Evolutionary conservation across 2,329 filamentous ascomycete genomes (phyloP).

Genomic region (Myriosclerotinia duriaeana): DNA sequence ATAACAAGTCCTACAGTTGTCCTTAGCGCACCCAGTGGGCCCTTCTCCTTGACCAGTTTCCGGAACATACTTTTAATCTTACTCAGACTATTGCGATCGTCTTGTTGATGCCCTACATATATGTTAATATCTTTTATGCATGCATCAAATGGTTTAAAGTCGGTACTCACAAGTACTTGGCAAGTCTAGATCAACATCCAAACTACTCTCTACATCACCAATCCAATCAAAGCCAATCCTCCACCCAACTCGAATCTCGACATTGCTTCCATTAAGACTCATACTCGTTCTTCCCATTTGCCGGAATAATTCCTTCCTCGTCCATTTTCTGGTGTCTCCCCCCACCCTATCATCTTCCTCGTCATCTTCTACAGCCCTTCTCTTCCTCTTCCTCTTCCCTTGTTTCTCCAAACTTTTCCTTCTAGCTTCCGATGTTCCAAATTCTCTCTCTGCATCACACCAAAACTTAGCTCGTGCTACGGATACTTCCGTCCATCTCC

Average conservation of each 20-base stretch:
- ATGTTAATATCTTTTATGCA: slow-evolving; percentile 13
- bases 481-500: slow-evolving; percentile 64
- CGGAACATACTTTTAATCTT: slow-evolving; percentile 62
- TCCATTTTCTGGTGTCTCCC: slow-evolving; percentile 32
- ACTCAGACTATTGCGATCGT: slow-evolving; percentile 55
- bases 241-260: slow-evolving; percentile 56
- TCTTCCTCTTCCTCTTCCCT: slow-evolving; percentile 30
- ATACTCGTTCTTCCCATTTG: slow-evolving; percentile 53
- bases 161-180: slow-evolving; percentile 62
- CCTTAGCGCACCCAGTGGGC: slow-evolving; percentile 58
- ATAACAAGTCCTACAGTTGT: slow-evolving; percentile 59
- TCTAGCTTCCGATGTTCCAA: slow-evolving; percentile 44
- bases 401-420: slow-evolving; percentile 27
- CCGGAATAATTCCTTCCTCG: slow-evolving; percentile 51
- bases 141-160: neutral
- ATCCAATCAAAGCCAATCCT: slow-evolving; percentile 69
- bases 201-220: slow-evolving; percentile 62
- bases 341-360: slow-evolving; percentile 38
- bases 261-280: slow-evolving; percentile 40
- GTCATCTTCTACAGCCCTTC: slow-evolving; percentile 38
- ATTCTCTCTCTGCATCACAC: slow-evolving; percentile 52
- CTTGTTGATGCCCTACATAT: slow-evolving; percentile 58
- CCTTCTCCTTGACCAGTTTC: slow-evolving; percentile 55
- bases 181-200: slow-evolving; percentile 55
- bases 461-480: slow-evolving; percentile 62